phyloP scores from a whole-genome alignment of 1,284 basidiomycete species.

The Irpex sp. region DNA sequence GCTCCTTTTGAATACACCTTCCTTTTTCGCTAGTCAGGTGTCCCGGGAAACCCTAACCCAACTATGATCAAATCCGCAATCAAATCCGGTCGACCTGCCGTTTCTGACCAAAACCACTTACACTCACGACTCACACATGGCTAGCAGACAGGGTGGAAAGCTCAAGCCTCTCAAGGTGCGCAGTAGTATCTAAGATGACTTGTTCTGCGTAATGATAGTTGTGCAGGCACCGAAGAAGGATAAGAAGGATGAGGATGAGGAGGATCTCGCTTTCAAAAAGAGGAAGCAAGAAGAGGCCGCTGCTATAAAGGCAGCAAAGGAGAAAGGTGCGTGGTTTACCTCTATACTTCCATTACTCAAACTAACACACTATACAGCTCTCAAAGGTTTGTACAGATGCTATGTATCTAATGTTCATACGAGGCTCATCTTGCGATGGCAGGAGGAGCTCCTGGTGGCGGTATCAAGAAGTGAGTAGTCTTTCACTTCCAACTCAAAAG shows the following conservation, averaged over 20 bases:
- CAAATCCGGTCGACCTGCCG: background rate
- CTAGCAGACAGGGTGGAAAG: conserved; percentile 76
- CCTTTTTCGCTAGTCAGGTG: background rate
- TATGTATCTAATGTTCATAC: conserved; percentile 4
- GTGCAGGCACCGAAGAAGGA: conserved; percentile 74
- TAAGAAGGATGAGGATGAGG: conserved; percentile 67
- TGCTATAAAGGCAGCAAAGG: conserved; percentile 62
- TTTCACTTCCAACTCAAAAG: background rate
- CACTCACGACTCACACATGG: conserved; percentile 15
- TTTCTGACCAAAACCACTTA: background rate
- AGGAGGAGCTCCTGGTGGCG: conserved; percentile 68
- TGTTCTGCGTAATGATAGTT: background rate
- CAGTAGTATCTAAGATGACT: background rate
- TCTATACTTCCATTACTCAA: conserved; percentile 7
- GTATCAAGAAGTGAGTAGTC: conserved; percentile 75
- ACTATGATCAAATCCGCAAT: background rate
- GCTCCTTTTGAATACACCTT: background rate
- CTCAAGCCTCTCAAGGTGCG: conserved; percentile 69
- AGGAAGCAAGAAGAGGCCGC: conserved; percentile 71
- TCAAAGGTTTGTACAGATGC: conserved; percentile 49
- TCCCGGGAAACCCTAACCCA: background rate
- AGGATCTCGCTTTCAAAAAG: conserved; percentile 67
- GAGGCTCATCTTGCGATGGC: conserved; percentile 7
- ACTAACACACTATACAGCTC: conserved; percentile 36
- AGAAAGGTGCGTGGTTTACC: conserved; percentile 48